Base-by-base conservation (phyloP, 228 moss, liverwort and hornwort species). In the Sphagnum fallax region DNA sequence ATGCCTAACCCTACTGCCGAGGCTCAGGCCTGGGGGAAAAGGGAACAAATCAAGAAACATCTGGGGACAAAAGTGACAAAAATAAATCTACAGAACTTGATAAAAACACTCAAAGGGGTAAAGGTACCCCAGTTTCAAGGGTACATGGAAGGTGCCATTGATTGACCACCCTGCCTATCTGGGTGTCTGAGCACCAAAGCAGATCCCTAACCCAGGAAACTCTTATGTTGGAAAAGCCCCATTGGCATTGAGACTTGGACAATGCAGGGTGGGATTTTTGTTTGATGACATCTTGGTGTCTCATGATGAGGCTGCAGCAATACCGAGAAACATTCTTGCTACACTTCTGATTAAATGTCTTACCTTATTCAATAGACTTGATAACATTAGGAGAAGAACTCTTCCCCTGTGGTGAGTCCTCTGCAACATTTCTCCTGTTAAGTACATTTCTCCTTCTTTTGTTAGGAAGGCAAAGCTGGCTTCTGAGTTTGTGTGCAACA, bases 161-260 rank as follows among this genome's bases (percentile, higher is more conserved):
- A 90, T 98, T 66, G 93, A 93, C 8, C 92, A 98, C 73, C 93
- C 93, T 5, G 66, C 76, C 4, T 93, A 87, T 63, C 87, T 87
- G 63, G 94, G 98, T 4, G 68, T 98, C 50, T 98, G 93, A 93
- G 84, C 88, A 32, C 87, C 98, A 48, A 72, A 77, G 78, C 74
- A 98, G 70, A 93, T 98, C 13, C 58, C 79, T 0, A 98, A 98
- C 76, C 90, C 92, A 1, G 98, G 92, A 48, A 84, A 78, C 65
- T 98, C 32, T 98, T 63, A 89, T 90, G 76, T 65, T 98, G 72
- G 94, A 98, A 72, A 93, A 81, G 78, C 77, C 90, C 1, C 0
- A 90, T 98, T 51, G 98, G 93, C 49, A 98, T 98, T 71, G 98
- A 98, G 70, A 98, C 93, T 76, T 98, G 98, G 98, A 98, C 98